Evolutionary conservation across 1,284 basidiomycete species (phyloP), one percentile per base, ranked within the genome.

Genomic region (Naganishia sp.): DNA sequence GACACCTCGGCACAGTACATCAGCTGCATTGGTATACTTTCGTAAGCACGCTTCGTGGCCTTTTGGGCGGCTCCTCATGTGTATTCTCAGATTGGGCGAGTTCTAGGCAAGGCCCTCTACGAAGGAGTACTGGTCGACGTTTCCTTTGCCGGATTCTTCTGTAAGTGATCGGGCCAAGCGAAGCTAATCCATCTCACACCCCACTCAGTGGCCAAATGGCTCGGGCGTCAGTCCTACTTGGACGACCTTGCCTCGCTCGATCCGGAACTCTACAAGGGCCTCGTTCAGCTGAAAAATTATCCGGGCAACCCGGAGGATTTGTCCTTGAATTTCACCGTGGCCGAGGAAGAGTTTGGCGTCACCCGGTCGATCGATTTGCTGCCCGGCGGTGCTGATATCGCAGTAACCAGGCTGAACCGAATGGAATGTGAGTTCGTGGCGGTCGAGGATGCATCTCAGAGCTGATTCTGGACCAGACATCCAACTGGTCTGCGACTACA

Each of bases 61-160:
- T 41, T 18, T 50, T 25, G 15, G 6, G 18, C n/a, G 42, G 13
- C n/a, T 18, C 11, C 41, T 52, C 21, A 39, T 42, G 21, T 17
- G 53, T 23, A 28, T 49, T 32, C 21, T 5, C 58, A 74, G 72
- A 88, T 98, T 68, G 95, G 96, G 0, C 84, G 92, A 0, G 90
- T 99, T 28, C 82, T 98, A 0, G 95, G 94, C 11, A 98, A 98
- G 77, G 95, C 95, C 0, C 83, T 99, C 73, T 99, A 99, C 76
- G 92, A 98, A 64, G 94, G 94, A 2, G 98, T 99, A 57, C 83
- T 99, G 7, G 88, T 96, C n/a, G 93, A 98, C 72, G 90, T 95
- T 5, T 90, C 90, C 1, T 98, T 99, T 79, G 94, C 96, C 0
- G 87, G 88, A 9, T 99, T 99, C 82, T 99, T 99, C 85, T 83